phyloP scores from a whole-genome alignment of 2,329 filamentous ascomycete genomes.

The Ophiostoma tasmaniense region DNA sequence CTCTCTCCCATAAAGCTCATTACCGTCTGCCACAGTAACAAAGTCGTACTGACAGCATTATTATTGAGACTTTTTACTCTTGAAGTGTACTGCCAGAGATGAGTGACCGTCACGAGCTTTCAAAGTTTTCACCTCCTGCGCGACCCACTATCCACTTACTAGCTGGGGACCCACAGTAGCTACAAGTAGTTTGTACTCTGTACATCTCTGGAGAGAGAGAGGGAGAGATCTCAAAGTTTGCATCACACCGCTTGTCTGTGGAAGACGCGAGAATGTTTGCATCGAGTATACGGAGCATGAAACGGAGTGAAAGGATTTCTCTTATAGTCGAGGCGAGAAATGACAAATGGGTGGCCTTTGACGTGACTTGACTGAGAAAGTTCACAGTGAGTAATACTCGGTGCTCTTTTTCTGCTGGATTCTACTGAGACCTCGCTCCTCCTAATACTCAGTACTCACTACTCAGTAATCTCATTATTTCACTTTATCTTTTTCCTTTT shows the following conservation, averaged over 20 bases:
- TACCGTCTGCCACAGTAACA: not conserved
- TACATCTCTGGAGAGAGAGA: not conserved
- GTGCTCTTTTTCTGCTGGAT: too few species aligned
- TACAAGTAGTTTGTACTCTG: not conserved
- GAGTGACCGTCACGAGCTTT: not conserved
- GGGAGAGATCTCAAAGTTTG: not conserved
- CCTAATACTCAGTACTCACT: too few species aligned
- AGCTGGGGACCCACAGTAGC: not conserved
- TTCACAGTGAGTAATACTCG: too few species aligned
- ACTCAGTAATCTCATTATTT: too few species aligned
- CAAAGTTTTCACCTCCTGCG: not conserved
- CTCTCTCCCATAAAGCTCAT: not conserved
- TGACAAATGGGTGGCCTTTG: not conserved
- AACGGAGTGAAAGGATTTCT: not conserved
- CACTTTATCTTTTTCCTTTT: not conserved
- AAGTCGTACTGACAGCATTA: not conserved
- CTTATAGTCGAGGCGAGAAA: not conserved
- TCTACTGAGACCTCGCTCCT: too few species aligned
- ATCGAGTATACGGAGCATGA: not conserved
- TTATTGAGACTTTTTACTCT: too few species aligned
- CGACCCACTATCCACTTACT: not conserved
- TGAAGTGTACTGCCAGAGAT: too few species aligned
- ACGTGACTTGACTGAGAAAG: too few species aligned
- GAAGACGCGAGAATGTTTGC: not conserved
- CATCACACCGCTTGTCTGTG: conserved; percentile 1